phyloP scores from a whole-genome alignment of 371 early-diverging fungal genomes.

The Chytridiales sp. region DNA sequence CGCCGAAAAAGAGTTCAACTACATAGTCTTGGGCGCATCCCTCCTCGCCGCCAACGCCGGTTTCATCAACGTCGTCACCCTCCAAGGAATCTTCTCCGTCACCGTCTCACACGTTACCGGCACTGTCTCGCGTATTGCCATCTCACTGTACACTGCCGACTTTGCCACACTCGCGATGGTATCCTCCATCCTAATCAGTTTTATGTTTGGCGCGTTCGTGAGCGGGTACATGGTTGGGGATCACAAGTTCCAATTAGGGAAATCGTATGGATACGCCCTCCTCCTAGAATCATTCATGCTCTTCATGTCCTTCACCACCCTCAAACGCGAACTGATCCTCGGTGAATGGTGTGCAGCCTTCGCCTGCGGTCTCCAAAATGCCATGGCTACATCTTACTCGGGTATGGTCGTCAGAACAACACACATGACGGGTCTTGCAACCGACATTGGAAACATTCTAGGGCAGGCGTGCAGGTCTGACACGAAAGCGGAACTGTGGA shows the following conservation, averaged over 20 bases:
- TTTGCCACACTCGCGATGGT: constrained; percentile 37
- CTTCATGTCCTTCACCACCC: constrained; percentile 41
- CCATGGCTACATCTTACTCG: constrained; percentile 48
- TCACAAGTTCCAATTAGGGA: constrained; percentile 51
- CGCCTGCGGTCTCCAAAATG: constrained; percentile 55
- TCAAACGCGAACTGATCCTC: constrained; percentile 38
- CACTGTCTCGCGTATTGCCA: constrained; percentile 48
- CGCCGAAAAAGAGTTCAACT: constrained; percentile 47
- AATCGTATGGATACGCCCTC: constrained; percentile 45
- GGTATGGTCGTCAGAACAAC: constrained; percentile 56
- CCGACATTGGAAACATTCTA: constrained; percentile 55
- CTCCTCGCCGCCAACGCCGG: constrained; percentile 52
- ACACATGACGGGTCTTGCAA: constrained; percentile 56
- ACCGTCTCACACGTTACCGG: constrained; percentile 58
- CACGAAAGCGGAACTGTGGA: constrained; percentile 48
- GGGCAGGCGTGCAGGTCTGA: constrained; percentile 49
- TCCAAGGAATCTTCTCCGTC: constrained; percentile 50
- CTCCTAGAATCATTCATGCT: constrained; percentile 41
- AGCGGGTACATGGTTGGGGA: constrained; percentile 53
- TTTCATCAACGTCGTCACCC: constrained; percentile 56
- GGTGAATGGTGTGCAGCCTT: constrained; percentile 57
- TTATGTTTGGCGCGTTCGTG: constrained; percentile 50
- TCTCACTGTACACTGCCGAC: constrained; percentile 39
- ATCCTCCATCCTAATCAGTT: constrained; percentile 40
- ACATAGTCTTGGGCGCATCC: constrained; percentile 53